Conservation (phyloP, 1,284 basidiomycete genomes). For the Termitomyces sp. region DNA sequence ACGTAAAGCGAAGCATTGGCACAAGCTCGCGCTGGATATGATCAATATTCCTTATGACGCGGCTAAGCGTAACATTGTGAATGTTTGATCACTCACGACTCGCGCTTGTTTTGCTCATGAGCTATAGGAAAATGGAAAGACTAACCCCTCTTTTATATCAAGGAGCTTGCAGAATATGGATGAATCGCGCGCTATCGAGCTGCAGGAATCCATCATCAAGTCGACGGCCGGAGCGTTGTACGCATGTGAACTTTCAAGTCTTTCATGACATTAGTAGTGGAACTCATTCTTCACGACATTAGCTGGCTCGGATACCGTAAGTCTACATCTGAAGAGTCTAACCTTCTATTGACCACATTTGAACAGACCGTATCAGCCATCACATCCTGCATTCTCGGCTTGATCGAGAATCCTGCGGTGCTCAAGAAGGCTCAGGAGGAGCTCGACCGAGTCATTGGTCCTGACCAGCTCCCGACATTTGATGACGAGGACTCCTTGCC, state of each 20-base stretch:
- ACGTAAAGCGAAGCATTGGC: conserved; percentile 10
- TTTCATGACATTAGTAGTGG: not conserved
- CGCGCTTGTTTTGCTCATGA: not conserved
- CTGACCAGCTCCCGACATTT: conserved; percentile 35
- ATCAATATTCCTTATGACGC: conserved; percentile 6
- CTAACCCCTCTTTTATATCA: conserved; percentile 15
- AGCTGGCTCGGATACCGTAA: not conserved
- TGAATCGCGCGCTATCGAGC: conserved; percentile 10
- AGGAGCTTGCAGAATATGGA: conserved; percentile 16
- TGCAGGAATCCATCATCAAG: conserved; percentile 20
- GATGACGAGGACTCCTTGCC: conserved; percentile 24
- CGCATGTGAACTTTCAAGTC: conserved; percentile 13
- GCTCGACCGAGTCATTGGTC: conserved; percentile 24
- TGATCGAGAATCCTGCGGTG: conserved; percentile 31
- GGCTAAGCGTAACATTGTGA: conserved; percentile 9
- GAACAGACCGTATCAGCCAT: conserved; percentile 4
- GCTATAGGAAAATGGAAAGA: conserved; percentile 11
- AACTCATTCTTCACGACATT: not conserved
- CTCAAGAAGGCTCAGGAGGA: conserved; percentile 13
- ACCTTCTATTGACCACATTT: not conserved
- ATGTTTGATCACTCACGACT: not conserved
- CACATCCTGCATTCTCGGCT: conserved; percentile 13
- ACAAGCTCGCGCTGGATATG: not conserved
- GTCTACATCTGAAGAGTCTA: not conserved
- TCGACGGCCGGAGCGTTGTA: conserved; percentile 19